These are phyloP conservation scores for Penicillium herquei DNA, from an alignment of 495 filamentous ascomycete species.

Conservation along the genomic window DNA sequence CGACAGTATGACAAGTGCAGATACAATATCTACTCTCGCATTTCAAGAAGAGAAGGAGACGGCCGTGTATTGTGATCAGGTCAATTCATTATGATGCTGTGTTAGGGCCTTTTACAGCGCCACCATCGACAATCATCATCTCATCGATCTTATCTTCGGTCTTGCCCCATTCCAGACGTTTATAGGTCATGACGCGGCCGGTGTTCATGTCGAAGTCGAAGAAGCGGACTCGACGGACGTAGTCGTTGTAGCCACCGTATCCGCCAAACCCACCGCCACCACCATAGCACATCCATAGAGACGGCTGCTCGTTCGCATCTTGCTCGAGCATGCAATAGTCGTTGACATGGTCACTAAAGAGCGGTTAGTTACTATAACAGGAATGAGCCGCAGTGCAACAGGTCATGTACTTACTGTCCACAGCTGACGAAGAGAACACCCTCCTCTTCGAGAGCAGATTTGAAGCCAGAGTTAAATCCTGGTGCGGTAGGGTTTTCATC, in stretches of 20 bases:
- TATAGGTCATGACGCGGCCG: conserved; percentile 85
- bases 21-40: not conserved
- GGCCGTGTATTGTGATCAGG: conserved; percentile 1
- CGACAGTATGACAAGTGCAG: conserved; percentile 18
- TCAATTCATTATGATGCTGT: conserved; percentile 13
- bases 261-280: conserved; percentile 89
- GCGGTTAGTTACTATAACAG: not conserved
- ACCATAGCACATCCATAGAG: conserved; percentile 98
- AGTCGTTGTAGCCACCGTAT: conserved; percentile 86
- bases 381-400: no score
- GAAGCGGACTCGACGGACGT: conserved; percentile 77
- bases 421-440: conserved; percentile 82
- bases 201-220: conserved; percentile 92
- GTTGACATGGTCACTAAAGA: conserved; percentile 81
- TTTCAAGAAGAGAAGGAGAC: conserved; percentile 10
- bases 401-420: conserved; percentile 67
- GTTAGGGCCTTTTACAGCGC: conserved; percentile 49
- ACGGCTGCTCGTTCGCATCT: conserved; percentile 50
- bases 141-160: conserved; percentile 72
- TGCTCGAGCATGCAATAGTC: conserved; percentile 81
- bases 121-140: conserved; percentile 83
- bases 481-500: conserved; percentile 82
- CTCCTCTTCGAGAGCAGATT: conserved; percentile 79
- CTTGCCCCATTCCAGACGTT: conserved; percentile 82
- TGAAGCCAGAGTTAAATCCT: conserved; percentile 81